These are phyloP conservation scores for Bipolaris victoriae DNA, from an alignment of 2,329 filamentous ascomycete genomes.

Conservation along the genomic window DNA sequence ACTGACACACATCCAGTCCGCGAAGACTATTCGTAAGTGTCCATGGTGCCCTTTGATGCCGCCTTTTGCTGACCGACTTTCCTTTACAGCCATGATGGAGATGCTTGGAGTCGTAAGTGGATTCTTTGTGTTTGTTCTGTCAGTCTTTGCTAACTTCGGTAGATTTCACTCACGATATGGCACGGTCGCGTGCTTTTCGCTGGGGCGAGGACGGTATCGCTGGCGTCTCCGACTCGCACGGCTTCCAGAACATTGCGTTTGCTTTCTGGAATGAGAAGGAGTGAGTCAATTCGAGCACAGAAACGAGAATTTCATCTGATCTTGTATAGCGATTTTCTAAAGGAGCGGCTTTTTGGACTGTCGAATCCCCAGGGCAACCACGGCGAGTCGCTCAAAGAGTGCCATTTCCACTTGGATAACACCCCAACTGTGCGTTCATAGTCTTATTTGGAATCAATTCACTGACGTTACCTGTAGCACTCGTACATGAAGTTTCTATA, in stretches of 20 bases:
- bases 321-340: constrained; percentile 76
- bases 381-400: constrained; percentile 95
- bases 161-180: constrained; percentile 95
- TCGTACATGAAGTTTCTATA: constrained; percentile 99
- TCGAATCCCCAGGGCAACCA: constrained; percentile 98
- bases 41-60: constrained; percentile 12
- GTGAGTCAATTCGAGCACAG: constrained; percentile 56
- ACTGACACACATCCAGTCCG: constrained; percentile 64
- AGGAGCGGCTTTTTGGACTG: constrained; percentile 91
- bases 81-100: constrained; percentile 70
- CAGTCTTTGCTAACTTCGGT: constrained; percentile 31
- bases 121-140: constrained; percentile 1
- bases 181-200: constrained; percentile 84
- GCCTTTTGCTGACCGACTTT: constrained; percentile 33
- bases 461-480: constrained; percentile 63
- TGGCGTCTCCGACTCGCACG: constrained; percentile 92
- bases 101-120: constrained; percentile 91
- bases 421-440: constrained; percentile 69
- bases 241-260: constrained; percentile 90
- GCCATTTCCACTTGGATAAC: constrained; percentile 95
- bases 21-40: constrained; percentile 82
- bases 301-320: constrained; percentile 48
- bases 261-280: constrained; percentile 98
- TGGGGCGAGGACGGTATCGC: constrained; percentile 99
- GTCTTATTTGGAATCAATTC: constrained; percentile 43